Conservation (phyloP, 75 land plant species). For the Picea sitchensis region DNA sequence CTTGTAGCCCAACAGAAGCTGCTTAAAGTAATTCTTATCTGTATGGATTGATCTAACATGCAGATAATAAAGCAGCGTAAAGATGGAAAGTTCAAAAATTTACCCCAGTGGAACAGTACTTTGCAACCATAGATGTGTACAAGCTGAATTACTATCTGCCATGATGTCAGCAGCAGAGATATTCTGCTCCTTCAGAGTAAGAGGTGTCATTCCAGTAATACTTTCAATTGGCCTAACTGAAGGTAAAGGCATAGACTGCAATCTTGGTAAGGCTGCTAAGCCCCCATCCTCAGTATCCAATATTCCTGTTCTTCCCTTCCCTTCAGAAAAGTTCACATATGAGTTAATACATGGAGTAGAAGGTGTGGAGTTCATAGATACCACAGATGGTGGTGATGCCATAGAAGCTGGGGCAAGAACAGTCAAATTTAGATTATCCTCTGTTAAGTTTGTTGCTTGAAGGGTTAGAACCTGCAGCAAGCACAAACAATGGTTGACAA, state of each 20-base stretch:
- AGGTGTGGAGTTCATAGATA: slow-evolving; percentile 60
- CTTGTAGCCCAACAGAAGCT: too few species aligned
- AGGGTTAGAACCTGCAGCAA: slow-evolving; percentile 83
- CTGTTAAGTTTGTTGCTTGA: slow-evolving; percentile 93
- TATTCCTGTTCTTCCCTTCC: slow-evolving; percentile 21
- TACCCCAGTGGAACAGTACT: slow-evolving; percentile 98
- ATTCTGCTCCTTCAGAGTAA: slow-evolving; percentile 41
- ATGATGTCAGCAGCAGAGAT: slow-evolving; percentile 55
- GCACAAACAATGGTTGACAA: background rate
- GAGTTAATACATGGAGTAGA: slow-evolving; percentile 42
- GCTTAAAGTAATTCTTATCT: too few species aligned
- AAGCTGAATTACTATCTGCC: slow-evolving; percentile 59
- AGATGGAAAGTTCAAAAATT: background rate
- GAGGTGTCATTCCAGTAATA: slow-evolving; percentile 28
- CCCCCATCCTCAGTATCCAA: slow-evolving; percentile 3
- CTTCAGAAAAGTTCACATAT: slow-evolving; percentile 34
- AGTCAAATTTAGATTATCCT: slow-evolving; percentile 74
- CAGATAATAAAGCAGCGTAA: too few species aligned
- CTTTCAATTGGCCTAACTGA: slow-evolving; percentile 27
- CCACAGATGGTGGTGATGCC: slow-evolving; percentile 63
- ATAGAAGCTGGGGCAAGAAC: slow-evolving; percentile 89
- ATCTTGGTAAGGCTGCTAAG: background rate
- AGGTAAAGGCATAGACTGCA: slow-evolving; percentile 27
- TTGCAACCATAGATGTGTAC: slow-evolving; percentile 97
- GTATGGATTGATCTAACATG: too few species aligned